Evolutionary conservation across 768 basidiomycete species (phyloP), one percentile per base, ranked within the genome.

Genomic region (Vararia minispora): DNA sequence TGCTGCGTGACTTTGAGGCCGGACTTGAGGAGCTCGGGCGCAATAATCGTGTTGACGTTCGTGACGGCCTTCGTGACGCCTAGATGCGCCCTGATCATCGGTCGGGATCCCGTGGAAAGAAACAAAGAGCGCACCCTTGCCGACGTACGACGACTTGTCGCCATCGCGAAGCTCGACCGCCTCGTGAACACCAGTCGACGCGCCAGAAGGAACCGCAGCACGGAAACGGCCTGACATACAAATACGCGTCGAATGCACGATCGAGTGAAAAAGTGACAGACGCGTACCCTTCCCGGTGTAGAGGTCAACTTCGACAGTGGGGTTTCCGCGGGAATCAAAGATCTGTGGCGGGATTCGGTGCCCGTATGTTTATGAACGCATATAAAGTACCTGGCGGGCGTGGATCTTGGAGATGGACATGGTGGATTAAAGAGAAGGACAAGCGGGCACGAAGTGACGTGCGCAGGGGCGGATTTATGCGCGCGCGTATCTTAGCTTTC

Each of bases 301-400:
- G 54, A 92, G 66, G 59, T 92, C 88, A 58, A 90, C 88, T 66
- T 90, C 91, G 57, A 95, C 88, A 55, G 91, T 94, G 54, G 87
- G 90, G 74, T 97, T 91, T 53, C 91, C 92, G 58, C 94, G 89
- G 57, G 91, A 97, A 74, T 98, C 94, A 62, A 95, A 98, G 78
- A 98, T 94, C 94, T 97, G 55, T 39, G 37, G 26, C 33, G 16
- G 13, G 35, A 14, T 18, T 31, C 24, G 41, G 28, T 29, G 24
- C 29, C 16, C 13, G 12, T 22, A 18, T 21, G 28, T 22, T 26
- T 37, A 28, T 43, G 30, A 29, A 40, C 11, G 25, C 25, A 28
- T 24, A 33, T 26, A 28, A 43, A 58, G 45, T 63, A 87, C 90
- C 80, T 92, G 89, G 58, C 91, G 88, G 54, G 90, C 90, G 66